Base-by-base conservation (phyloP, 2,329 filamentous ascomycete genomes). In the Myrmaecium sp. region DNA sequence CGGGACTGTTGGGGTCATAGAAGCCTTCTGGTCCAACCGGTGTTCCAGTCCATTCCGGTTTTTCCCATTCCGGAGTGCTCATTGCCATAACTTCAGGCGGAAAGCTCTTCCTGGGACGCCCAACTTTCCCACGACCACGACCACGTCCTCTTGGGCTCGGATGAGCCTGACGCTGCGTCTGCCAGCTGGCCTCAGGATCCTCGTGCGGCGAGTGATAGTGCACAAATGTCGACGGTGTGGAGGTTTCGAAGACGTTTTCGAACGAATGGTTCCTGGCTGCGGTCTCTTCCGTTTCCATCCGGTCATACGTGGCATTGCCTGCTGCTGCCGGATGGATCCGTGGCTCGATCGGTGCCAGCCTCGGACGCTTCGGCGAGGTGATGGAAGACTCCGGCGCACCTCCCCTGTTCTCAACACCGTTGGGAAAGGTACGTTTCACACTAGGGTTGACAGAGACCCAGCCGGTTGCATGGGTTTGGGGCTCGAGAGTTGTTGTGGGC, bases 381-480 rank as follows among this genome's bases (percentile, higher is more conserved):
- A 49, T 32, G 14, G n/a, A n/a, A n/a, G 36, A 18, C 35, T 27
- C 44, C 33, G 38, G 43, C 36, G 36, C 44, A 30, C 23, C 43
- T 22, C 43, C 41, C 20, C 38, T 40, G 6, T 38, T 46, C 9
- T 52, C 46, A 13, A 50, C 41, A n/a, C 49, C 49, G 17, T 47
- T 44, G 4, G 51, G 33, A 17, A 41, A 41, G 14, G 34, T 38
- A 3, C 58, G 51, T 33, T 62, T 62, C 3, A 41, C 36, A 5
- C 46, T 44, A 19, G 49, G 40, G 28, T 62, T 61, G 12, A 60
- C 49, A 5, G 55, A 43, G 2, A 54, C 50, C 57, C 57, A 61
- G 10, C 54, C 55, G 23, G 38, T 49, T 25, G 23, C 17, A n/a
- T 31, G 29, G 16, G 18, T 16, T 9, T 22, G 29, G 9, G 18